phyloP scores from a whole-genome alignment of 2,329 filamentous ascomycete species.

The Colletotrichum tropicicola region DNA sequence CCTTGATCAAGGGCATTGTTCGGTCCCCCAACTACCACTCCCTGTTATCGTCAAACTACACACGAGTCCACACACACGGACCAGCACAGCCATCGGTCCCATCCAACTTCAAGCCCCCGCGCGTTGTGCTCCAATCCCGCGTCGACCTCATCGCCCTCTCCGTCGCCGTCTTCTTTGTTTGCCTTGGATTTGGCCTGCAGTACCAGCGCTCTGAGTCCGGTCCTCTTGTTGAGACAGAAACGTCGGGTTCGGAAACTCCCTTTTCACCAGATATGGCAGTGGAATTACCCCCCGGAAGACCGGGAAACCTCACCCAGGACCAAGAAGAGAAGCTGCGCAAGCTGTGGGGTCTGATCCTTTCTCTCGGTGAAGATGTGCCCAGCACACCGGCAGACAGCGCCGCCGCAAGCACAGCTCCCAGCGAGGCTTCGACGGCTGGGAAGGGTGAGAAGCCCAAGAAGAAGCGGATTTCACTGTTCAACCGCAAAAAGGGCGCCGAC shows the following conservation, averaged over 20 bases:
- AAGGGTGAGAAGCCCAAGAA: constrained; percentile 74
- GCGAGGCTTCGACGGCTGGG: constrained; percentile 38
- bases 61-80: not conserved
- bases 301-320: constrained; percentile 88
- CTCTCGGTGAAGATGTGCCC: constrained; percentile 57
- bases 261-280: constrained; percentile 46
- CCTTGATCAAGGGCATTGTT: not conserved
- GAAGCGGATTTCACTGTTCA: constrained; percentile 76
- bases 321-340: constrained; percentile 89
- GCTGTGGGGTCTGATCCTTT: constrained; percentile 81
- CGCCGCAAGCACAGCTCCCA: constrained; percentile 34
- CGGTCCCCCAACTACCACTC: not conserved
- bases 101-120: not conserved
- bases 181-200: constrained; percentile 22
- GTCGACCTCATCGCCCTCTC: constrained; percentile 20
- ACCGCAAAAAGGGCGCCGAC: constrained; percentile 65
- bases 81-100: not conserved
- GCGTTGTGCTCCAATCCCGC: constrained; percentile 24
- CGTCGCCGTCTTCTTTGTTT: constrained; percentile 21
- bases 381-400: constrained; percentile 34
- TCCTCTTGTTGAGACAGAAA: not conserved
- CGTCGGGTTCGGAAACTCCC: not conserved
- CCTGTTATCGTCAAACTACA: not conserved
- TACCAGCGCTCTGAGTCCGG: not conserved
- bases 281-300: constrained; percentile 71